Evolutionary conservation across 2,329 filamentous ascomycete species (phyloP).

Genomic region (Colletotrichum euphorbiae): DNA sequence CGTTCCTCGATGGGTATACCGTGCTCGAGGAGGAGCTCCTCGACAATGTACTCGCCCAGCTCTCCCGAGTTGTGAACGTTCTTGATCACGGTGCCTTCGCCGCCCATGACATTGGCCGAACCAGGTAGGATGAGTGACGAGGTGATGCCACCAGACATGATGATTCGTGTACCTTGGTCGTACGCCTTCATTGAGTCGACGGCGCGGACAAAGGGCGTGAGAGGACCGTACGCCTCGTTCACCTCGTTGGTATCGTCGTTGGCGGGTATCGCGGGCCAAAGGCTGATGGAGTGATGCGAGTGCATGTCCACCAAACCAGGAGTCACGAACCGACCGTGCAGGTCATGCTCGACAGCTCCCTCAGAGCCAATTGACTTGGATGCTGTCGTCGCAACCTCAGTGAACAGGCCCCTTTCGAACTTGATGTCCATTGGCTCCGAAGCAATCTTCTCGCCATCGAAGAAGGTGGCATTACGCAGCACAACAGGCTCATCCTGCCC

Average conservation of each 20-base stretch:
- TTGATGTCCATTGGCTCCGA: slow-evolving; percentile 50
- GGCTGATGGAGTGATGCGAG: slow-evolving; percentile 52
- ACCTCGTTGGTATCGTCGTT: slow-evolving; percentile 54
- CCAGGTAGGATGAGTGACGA: slow-evolving; percentile 59
- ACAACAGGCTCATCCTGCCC: slow-evolving; percentile 53
- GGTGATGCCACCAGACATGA: slow-evolving; percentile 58
- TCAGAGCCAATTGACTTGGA: slow-evolving; percentile 26
- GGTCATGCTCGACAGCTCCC: slow-evolving; percentile 44
- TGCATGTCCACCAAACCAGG: slow-evolving; percentile 60
- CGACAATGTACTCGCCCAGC: slow-evolving; percentile 52
- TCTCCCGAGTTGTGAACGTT: slow-evolving; percentile 51
- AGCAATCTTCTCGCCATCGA: slow-evolving; percentile 54
- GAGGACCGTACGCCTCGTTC: slow-evolving; percentile 46
- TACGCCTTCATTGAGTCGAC: slow-evolving; percentile 56
- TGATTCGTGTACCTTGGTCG: slow-evolving; percentile 51
- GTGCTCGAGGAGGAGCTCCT: slow-evolving; percentile 56
- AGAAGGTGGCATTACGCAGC: slow-evolving; percentile 55
- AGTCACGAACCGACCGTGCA: slow-evolving; percentile 54
- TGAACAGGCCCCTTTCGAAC: slow-evolving; percentile 53
- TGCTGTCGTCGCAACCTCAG: slow-evolving; percentile 44
- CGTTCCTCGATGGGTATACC: slow-evolving; percentile 49
- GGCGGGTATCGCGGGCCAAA: slow-evolving; percentile 50
- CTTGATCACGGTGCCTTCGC: slow-evolving; percentile 57
- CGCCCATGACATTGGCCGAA: slow-evolving; percentile 58
- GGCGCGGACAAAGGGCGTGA: slow-evolving; percentile 53